Evolutionary conservation across 2,329 filamentous ascomycete species (phyloP).

Genomic region (Cryphonectria carpinicola): DNA sequence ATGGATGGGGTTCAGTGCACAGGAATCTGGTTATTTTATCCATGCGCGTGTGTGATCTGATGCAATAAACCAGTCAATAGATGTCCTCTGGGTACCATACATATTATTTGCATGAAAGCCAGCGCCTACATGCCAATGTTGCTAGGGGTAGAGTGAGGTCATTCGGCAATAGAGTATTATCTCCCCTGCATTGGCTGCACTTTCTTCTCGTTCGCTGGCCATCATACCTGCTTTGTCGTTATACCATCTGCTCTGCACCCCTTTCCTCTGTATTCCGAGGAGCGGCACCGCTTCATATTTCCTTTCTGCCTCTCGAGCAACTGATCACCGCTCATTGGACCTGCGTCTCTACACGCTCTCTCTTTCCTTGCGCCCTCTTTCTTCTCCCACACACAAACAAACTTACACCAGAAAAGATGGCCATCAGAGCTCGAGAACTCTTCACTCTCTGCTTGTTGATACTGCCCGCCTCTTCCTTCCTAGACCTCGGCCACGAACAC

Average conservation of each 20-base stretch:
- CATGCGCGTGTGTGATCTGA: constrained; percentile 6
- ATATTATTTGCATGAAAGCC: not conserved
- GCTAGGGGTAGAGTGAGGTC: not conserved
- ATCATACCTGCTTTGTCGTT: not conserved
- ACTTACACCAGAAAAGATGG: not conserved
- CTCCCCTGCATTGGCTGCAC: not conserved
- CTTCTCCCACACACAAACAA: not conserved
- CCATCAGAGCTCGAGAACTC: constrained; percentile 1
- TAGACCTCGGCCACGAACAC: constrained; percentile 23
- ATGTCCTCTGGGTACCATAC: not conserved
- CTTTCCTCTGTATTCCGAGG: not conserved
- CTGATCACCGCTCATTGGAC: not conserved
- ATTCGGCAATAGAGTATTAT: not conserved
- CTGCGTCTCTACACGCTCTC: not conserved
- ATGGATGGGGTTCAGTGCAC: not conserved
- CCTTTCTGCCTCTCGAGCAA: not conserved
- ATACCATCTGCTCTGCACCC: not conserved
- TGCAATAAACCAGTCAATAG: not conserved
- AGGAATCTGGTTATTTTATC: not conserved
- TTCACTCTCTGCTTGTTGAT: constrained; percentile 10
- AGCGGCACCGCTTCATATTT: not conserved
- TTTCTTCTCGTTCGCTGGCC: not conserved
- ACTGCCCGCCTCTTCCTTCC: constrained; percentile 20
- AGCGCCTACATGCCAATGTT: not conserved
- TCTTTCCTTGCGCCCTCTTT: not conserved